A percentile compares a stretch with the other conserved stretches of the same genome.
These are phyloP conservation scores for Capronia coronata DNA, from an alignment of 2,329 filamentous ascomycete species.

Conservation along the genomic window DNA sequence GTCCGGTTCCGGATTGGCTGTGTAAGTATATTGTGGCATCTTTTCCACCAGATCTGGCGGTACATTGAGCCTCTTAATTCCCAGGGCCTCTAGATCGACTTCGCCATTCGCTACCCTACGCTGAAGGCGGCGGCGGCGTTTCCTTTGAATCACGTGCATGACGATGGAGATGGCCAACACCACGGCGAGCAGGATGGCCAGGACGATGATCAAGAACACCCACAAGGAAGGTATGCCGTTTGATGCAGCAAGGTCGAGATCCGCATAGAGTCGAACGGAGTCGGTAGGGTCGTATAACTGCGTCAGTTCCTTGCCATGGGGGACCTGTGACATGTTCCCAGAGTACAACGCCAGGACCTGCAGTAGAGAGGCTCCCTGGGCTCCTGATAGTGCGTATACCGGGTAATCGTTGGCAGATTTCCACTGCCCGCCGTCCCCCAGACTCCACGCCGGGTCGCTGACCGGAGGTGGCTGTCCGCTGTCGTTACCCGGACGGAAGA, in stretches of 20 bases:
- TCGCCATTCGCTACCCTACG: constrained; percentile 69
- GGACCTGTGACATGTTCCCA: constrained; percentile 55
- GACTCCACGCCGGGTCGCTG: constrained; percentile 61
- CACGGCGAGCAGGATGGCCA: constrained; percentile 64
- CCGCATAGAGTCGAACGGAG: constrained; percentile 46
- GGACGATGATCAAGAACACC: constrained; percentile 65
- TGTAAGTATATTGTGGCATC: constrained; percentile 75
- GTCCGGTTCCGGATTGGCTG: constrained; percentile 12
- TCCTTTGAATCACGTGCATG: constrained; percentile 72
- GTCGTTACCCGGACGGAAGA: constrained; percentile 45
- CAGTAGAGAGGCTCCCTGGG: constrained; percentile 63
- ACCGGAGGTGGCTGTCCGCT: constrained; percentile 58
- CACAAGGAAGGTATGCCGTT: constrained; percentile 67
- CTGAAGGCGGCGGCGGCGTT: constrained; percentile 60
- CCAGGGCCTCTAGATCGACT: constrained; percentile 77
- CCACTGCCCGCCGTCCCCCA: constrained; percentile 67
- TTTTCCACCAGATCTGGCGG: constrained; percentile 63
- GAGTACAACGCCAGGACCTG: constrained; percentile 68
- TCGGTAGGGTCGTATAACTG: constrained; percentile 37
- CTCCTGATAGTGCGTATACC: constrained; percentile 71
- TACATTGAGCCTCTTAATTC: constrained; percentile 74
- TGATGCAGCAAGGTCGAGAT: constrained; percentile 35
- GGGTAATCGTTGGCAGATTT: constrained; percentile 65
- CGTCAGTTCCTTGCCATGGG: constrained; percentile 31
- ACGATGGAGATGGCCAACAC: constrained; percentile 59